These are phyloP conservation scores for Pichia sp. DNA, from an alignment of 1,139 yeast genomes.

Conservation along the genomic window DNA sequence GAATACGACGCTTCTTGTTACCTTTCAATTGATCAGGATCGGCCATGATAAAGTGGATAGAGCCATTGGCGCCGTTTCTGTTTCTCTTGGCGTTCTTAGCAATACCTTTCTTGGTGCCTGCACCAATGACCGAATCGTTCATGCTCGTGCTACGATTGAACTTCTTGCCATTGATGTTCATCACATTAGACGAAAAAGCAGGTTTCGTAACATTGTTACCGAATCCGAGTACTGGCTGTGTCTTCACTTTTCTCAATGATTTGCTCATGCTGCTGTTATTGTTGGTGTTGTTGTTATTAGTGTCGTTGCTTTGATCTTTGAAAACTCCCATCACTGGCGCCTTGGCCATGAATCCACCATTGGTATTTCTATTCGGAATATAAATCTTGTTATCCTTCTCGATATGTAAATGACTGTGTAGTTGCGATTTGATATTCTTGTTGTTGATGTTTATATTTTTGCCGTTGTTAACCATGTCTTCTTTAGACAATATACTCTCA, in stretches of 20 bases:
- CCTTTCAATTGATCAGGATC: slow-evolving; percentile 18
- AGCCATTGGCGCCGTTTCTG: background rate
- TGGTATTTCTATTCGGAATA: background rate
- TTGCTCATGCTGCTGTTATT: background rate
- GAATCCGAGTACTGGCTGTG: slow-evolving; percentile 1
- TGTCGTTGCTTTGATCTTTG: slow-evolving; percentile 8
- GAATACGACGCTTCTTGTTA: slow-evolving; percentile 9
- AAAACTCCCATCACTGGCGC: slow-evolving; percentile 17
- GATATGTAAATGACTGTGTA: background rate
- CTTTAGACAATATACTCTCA: background rate
- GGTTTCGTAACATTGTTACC: background rate
- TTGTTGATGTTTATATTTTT: background rate
- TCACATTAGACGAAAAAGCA: background rate
- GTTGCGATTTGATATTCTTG: background rate
- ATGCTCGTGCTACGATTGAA: slow-evolving; percentile 8
- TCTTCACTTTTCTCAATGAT: slow-evolving; percentile 6
- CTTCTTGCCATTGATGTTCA: background rate
- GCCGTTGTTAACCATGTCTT: background rate
- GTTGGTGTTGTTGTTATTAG: background rate
- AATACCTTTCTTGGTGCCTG: background rate
- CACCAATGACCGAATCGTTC: slow-evolving; percentile 1
- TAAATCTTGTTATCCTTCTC: background rate
- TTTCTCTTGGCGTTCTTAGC: slow-evolving; percentile 3
- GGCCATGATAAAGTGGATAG: slow-evolving; percentile 20
- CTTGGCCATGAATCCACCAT: background rate